Evolutionary conservation across 352 stramenopile species (phyloP).

Genomic region (Globisporangium orthogonon): DNA sequence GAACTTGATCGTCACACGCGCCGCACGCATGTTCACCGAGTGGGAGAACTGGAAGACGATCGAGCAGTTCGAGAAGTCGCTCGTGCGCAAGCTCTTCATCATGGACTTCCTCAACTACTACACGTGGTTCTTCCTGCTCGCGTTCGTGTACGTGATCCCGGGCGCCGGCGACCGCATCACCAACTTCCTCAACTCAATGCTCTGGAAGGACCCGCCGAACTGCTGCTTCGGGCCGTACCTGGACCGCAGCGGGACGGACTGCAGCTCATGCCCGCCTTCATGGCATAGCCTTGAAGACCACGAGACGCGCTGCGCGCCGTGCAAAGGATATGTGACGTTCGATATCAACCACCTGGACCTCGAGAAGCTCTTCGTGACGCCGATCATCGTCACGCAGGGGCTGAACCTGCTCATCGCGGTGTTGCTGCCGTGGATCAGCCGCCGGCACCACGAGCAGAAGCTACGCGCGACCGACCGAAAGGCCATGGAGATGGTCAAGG

Average conservation of each 20-base stretch:
- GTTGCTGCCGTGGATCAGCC: slow-evolving; percentile 63
- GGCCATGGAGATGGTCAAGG: slow-evolving; percentile 61
- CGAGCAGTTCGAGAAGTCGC: slow-evolving; percentile 73
- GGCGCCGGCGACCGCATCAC: slow-evolving; percentile 76
- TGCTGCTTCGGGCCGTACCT: slow-evolving; percentile 82
- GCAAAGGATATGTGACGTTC: slow-evolving; percentile 73
- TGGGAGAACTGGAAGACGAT: slow-evolving; percentile 87
- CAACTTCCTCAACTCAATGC: slow-evolving; percentile 64
- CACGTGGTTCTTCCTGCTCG: slow-evolving; percentile 83
- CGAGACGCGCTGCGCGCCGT: slow-evolving; percentile 55
- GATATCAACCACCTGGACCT: slow-evolving; percentile 79
- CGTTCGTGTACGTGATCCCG: slow-evolving; percentile 83
- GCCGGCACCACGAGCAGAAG: slow-evolving; percentile 60
- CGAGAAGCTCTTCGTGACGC: slow-evolving; percentile 73
- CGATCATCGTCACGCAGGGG: slow-evolving; percentile 74
- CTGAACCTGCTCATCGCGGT: slow-evolving; percentile 74
- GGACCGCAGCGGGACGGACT: slow-evolving; percentile 34
- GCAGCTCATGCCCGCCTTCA: slow-evolving; percentile 47
- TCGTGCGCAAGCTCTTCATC: slow-evolving; percentile 75
- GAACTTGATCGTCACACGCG: slow-evolving; percentile 70
- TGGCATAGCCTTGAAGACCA: slow-evolving; percentile 36
- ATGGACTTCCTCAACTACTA: slow-evolving; percentile 89
- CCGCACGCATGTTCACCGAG: slow-evolving; percentile 61
- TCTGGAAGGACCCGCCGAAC: slow-evolving; percentile 75
- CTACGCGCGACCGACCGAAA: slow-evolving; percentile 47